These are phyloP conservation scores for Phytophthora syringae DNA, from an alignment of 352 stramenopile genomes.

Conservation along the genomic window DNA sequence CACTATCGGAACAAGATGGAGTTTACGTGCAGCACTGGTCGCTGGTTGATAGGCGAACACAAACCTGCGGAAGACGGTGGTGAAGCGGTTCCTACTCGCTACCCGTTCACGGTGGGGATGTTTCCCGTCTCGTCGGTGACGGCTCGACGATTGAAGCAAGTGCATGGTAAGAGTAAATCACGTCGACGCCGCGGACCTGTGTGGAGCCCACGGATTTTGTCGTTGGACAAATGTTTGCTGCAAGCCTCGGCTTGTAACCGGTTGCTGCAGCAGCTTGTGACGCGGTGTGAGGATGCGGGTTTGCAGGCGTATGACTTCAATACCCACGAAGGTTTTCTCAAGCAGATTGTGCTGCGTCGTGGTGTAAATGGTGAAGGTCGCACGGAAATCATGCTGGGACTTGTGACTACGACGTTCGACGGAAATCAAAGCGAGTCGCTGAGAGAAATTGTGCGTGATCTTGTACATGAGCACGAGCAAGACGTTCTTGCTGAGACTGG, in stretches of 20 bases:
- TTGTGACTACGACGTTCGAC: conserved; percentile 63
- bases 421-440: conserved; percentile 43
- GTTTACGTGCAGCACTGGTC: conserved; percentile 81
- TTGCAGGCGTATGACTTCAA: conserved; percentile 71
- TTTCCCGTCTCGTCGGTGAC: conserved; percentile 65
- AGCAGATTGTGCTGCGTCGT: conserved; percentile 70
- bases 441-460: conserved; percentile 35
- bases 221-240: conserved; percentile 65
- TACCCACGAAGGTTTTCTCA: conserved; percentile 63
- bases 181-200: conserved; percentile 28
- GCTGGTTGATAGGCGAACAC: conserved; percentile 66
- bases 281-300: conserved; percentile 30
- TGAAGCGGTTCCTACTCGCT: conserved; percentile 1
- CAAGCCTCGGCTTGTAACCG: conserved; percentile 52
- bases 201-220: conserved; percentile 76
- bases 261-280: conserved; percentile 47
- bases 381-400: conserved; percentile 67
- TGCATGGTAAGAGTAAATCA: conserved; percentile 39
- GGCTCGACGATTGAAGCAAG: conserved; percentile 46
- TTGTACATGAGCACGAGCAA: conserved; percentile 33
- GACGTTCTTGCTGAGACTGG: not conserved
- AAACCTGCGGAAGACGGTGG: conserved; percentile 18
- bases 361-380: conserved; percentile 32
- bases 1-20: conserved; percentile 88
- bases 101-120: conserved; percentile 70